Percentiles rank a stretch among this genome's conserved stretches.
Evolutionary conservation across 1,139 yeast species (phyloP).

Genomic region (Geotrichum phurueaensis): DNA sequence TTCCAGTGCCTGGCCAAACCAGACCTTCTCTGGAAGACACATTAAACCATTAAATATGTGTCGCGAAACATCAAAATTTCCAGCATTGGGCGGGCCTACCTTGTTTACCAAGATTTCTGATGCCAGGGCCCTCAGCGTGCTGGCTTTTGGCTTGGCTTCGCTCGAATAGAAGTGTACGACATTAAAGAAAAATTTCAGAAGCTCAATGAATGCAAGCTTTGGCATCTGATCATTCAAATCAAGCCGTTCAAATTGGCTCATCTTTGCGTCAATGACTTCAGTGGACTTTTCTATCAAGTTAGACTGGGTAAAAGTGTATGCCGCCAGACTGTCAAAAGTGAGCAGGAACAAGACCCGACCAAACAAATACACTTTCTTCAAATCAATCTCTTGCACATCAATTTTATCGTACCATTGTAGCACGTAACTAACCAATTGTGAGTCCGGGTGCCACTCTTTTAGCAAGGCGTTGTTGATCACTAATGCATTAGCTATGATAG

Average conservation of each 20-base stretch:
- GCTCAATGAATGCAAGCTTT: slow-evolving; percentile 20
- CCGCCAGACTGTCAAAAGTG: slow-evolving; percentile 19
- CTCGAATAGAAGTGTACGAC: slow-evolving; percentile 21
- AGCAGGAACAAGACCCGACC: slow-evolving; percentile 22
- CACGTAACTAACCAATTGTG: not conserved
- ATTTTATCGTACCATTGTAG: not conserved
- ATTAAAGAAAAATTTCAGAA: slow-evolving; percentile 23
- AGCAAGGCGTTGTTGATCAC: slow-evolving; percentile 20
- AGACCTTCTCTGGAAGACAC: slow-evolving; percentile 18
- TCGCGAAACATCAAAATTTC: slow-evolving; percentile 18
- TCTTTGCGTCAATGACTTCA: slow-evolving; percentile 8
- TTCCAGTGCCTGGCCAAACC: slow-evolving; percentile 15
- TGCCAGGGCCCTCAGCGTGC: slow-evolving; percentile 14
- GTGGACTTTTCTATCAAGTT: slow-evolving; percentile 17
- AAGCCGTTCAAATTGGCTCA: slow-evolving; percentile 3
- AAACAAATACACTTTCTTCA: slow-evolving; percentile 6
- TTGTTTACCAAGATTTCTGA: slow-evolving; percentile 7
- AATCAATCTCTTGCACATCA: not conserved
- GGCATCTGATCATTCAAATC: slow-evolving; percentile 6
- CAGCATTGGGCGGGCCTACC: slow-evolving; percentile 11
- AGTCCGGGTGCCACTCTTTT: slow-evolving; percentile 13
- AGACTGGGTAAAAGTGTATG: slow-evolving; percentile 7
- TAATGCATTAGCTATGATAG: slow-evolving; percentile 25
- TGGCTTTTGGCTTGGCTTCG: not conserved
- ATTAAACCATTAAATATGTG: slow-evolving; percentile 21